phyloP scores from a whole-genome alignment of 108 stramenopile genomes.

The Conticribra guillardii region DNA sequence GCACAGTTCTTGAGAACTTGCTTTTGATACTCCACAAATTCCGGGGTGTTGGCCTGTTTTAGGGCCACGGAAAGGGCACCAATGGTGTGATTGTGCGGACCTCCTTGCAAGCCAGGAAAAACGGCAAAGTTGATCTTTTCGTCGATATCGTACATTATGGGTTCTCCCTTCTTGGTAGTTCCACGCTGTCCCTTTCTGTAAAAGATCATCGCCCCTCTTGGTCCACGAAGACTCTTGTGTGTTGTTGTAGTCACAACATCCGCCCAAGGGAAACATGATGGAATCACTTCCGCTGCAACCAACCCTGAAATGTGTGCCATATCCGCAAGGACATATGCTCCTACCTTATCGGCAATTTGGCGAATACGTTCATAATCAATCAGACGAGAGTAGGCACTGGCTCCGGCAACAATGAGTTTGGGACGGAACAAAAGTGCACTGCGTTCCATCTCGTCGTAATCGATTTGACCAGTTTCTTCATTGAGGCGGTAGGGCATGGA shows the following conservation, averaged over 20 bases:
- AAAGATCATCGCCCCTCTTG: constrained; percentile 99
- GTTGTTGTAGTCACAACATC: constrained; percentile 99
- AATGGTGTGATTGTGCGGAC: constrained; percentile 99
- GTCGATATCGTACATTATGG: constrained; percentile 96
- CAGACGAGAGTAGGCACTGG: constrained; percentile 97
- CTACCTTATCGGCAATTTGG: constrained; percentile 91
- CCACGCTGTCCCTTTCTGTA: constrained; percentile 91
- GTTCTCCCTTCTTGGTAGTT: constrained; percentile 93
- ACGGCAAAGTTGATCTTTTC: constrained; percentile 98
- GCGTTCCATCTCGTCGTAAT: constrained; percentile 97
- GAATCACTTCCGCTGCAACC: constrained; percentile 94
- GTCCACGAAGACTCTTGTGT: constrained; percentile 99
- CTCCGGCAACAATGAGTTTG: constrained; percentile 98
- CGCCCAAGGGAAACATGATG: constrained; percentile 96
- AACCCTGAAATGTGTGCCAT: constrained; percentile 99
- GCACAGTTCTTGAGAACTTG: constrained; percentile 86
- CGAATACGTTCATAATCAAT: constrained; percentile 99
- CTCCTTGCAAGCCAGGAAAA: constrained; percentile 99
- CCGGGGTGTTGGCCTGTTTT: constrained; percentile 91
- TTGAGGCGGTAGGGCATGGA: constrained; percentile 99
- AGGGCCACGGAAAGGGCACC: constrained; percentile 96
- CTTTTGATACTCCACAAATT: constrained; percentile 97
- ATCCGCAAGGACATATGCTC: constrained; percentile 96
- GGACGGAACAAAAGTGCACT: constrained; percentile 98
- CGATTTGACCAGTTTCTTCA: constrained; percentile 93